Evolutionary conservation across 176 grass and related monocot species (phyloP), one percentile per base, ranked within the genome.

Genomic region (Luzula sylvatica): DNA sequence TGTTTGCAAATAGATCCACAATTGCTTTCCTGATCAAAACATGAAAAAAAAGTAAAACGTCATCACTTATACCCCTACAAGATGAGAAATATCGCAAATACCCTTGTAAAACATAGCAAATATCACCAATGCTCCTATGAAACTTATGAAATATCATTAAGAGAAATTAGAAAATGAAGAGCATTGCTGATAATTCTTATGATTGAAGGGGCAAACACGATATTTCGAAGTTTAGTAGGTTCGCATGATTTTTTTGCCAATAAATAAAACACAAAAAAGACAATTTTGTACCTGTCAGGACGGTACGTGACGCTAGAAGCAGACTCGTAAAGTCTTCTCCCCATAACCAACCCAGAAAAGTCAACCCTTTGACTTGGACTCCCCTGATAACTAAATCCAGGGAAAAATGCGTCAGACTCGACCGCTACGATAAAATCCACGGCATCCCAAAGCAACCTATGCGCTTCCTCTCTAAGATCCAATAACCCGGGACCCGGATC

Each of bases 321-420:
- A 17, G 8, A 74, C 67, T 77, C 78, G 61, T 98, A 92, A 49
- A 92, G 58, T 17, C 93, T 74, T 29, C 90, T 85, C 38, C 93
- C 93, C 93, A 98, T 98, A 42, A 98, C 81, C 69, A 98, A 81
- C 57, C 82, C 82, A 44, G 93, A 82, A 63, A 86, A 98, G 46
- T 90, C 85, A 0, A 79, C 75, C 78, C 65, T 80, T 56, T 68
- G 78, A 41, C 90, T 83, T 44, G 74, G 77, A 56, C 80, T 85
- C 65, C 80, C 86, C 30, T 35, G 7, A 35, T 35, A 35, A 73
- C 86, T 83, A 60, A 98, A 98, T 16, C 93, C 93, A 32, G 93
- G 81, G 69, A 98, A 98, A 67, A 87, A 98, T 55, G 81, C 86
- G 78, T 92, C 93, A 67, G 93, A 81, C 82, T 98, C 67, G 53